phyloP scores from a whole-genome alignment of 116 monocot species.

The Papilionanthe hybrid region DNA sequence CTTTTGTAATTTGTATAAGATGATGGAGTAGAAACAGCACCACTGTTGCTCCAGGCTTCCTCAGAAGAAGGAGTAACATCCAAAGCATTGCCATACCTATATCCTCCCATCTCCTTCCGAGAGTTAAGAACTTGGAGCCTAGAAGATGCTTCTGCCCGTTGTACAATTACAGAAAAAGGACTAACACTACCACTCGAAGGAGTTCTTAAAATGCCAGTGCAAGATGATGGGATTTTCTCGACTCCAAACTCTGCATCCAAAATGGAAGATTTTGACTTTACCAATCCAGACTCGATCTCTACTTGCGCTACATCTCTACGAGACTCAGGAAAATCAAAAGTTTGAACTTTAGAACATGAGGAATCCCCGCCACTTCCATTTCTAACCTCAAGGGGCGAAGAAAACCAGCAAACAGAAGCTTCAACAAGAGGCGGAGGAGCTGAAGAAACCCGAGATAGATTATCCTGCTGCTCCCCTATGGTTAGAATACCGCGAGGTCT shows the following conservation, averaged over 20 bases:
- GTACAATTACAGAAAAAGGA: slow-evolving; percentile 82
- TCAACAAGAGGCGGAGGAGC: slow-evolving; percentile 11
- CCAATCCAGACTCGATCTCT: slow-evolving; percentile 1
- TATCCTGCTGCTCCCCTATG: slow-evolving; percentile 12
- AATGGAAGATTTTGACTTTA: background rate
- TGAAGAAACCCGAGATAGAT: slow-evolving; percentile 11
- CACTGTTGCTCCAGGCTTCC: slow-evolving; percentile 14
- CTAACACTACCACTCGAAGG: slow-evolving; percentile 61
- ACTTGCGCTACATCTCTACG: slow-evolving; percentile 10
- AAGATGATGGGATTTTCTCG: slow-evolving; percentile 37
- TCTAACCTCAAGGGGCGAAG: slow-evolving; percentile 23
- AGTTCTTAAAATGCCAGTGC: slow-evolving; percentile 35
- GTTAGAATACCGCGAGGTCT: slow-evolving; percentile 44
- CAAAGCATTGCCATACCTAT: slow-evolving; percentile 11
- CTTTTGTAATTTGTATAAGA: slow-evolving; percentile 24
- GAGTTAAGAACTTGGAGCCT: slow-evolving; percentile 7
- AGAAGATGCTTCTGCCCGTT: slow-evolving; percentile 35
- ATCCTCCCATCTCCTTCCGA: slow-evolving; percentile 14
- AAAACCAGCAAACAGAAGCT: slow-evolving; percentile 49
- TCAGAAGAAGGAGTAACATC: slow-evolving; percentile 22
- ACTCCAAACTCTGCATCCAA: background rate
- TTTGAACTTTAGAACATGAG: slow-evolving; percentile 13
- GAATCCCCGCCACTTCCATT: slow-evolving; percentile 1
- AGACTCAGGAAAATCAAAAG: slow-evolving; percentile 4
- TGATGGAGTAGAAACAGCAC: slow-evolving; percentile 25